A percentile compares a stretch with the other conserved stretches of the same genome.
Evolutionary conservation across 108 stramenopile genomes (phyloP).

Genomic region (Skeletonema potamos): DNA sequence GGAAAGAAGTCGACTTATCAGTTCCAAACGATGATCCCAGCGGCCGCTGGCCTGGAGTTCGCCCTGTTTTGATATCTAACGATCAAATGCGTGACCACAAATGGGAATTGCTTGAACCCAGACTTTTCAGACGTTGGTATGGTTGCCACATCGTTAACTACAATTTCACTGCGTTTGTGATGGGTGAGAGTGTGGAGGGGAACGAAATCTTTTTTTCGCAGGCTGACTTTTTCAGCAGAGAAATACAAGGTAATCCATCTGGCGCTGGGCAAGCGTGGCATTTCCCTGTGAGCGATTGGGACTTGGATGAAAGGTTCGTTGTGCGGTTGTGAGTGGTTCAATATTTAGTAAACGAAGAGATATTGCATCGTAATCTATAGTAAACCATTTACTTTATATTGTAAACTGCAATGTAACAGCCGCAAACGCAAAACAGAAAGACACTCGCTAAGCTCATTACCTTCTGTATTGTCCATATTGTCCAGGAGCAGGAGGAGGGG

Average conservation of each 20-base stretch:
- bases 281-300: conserved; percentile 85
- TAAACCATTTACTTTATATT: conserved; percentile 1
- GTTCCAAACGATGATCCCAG: conserved; percentile 52
- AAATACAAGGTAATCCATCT: conserved; percentile 73
- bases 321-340: conserved; percentile 13
- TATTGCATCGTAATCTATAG: background rate
- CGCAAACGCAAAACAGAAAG: background rate
- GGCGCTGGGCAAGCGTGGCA: conserved; percentile 67
- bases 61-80: conserved; percentile 82
- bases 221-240: conserved; percentile 86
- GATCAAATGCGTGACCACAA: conserved; percentile 89
- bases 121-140: conserved; percentile 83
- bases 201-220: conserved; percentile 71
- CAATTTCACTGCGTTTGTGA: conserved; percentile 75
- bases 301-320: conserved; percentile 68
- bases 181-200: conserved; percentile 53
- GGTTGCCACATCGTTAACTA: conserved; percentile 83
- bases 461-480: background rate
- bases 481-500: background rate
- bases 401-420: background rate
- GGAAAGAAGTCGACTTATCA: conserved; percentile 50
- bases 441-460: background rate
- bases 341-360: background rate
- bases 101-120: conserved; percentile 72
- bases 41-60: conserved; percentile 73